These are phyloP conservation scores for Chamaecrista fasciculata DNA, from an alignment of 306 rosid species.

Conservation along the genomic window DNA sequence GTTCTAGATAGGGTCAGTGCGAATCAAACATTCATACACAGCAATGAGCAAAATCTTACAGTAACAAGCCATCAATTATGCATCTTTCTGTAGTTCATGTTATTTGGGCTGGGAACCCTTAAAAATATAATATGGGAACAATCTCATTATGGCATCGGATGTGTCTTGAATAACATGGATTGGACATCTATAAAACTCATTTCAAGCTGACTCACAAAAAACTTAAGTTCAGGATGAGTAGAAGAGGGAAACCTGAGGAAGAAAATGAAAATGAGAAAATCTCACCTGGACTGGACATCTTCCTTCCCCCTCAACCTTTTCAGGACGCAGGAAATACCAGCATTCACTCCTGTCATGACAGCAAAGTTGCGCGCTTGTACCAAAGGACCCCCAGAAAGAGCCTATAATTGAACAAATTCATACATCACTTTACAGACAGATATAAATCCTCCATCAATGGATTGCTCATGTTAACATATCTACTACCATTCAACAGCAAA, in stretches of 20 bases:
- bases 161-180: background rate
- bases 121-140: background rate
- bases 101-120: background rate
- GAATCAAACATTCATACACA: background rate
- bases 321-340: constrained; percentile 89
- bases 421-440: background rate
- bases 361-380: constrained; percentile 97
- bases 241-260: background rate
- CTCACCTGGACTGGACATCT: constrained; percentile 88
- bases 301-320: constrained; percentile 94
- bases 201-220: background rate
- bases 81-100: background rate
- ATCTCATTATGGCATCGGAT: background rate
- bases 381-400: constrained; percentile 88
- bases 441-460: background rate
- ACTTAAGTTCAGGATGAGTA: background rate
- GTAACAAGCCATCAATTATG: background rate
- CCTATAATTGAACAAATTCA: constrained; percentile 43
- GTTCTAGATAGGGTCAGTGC: background rate
- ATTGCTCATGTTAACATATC: background rate
- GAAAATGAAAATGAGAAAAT: background rate
- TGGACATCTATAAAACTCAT: too few species aligned
- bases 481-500: background rate
- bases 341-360: constrained; percentile 96
- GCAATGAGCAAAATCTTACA: background rate